Evolutionary conservation across 1,284 basidiomycete species (phyloP).

Genomic region (Naganishia sp.): DNA sequence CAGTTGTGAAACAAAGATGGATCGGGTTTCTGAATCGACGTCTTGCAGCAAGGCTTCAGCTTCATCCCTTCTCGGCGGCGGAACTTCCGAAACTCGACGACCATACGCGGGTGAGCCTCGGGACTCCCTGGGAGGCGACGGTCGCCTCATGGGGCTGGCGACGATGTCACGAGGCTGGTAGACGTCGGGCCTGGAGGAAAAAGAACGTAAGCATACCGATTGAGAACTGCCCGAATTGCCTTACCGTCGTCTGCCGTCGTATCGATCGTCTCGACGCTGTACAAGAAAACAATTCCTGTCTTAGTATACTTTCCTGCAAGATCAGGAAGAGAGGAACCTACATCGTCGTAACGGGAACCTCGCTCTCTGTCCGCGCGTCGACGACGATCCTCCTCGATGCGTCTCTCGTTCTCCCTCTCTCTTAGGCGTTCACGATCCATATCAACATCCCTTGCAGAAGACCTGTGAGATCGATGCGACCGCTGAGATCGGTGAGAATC

Average conservation of each 20-base stretch:
- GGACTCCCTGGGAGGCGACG: constrained; percentile 32
- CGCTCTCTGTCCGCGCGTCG: constrained; percentile 32
- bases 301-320: background rate
- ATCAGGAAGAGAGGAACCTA: background rate
- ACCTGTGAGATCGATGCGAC: constrained; percentile 31
- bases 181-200: constrained; percentile 1
- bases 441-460: constrained; percentile 29
- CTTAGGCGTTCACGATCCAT: constrained; percentile 31
- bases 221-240: constrained; percentile 60
- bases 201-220: constrained; percentile 60
- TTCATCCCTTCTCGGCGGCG: constrained; percentile 28
- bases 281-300: background rate
- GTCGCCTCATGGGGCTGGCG: constrained; percentile 25
- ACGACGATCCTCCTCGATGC: constrained; percentile 22
- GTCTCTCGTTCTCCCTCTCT: constrained; percentile 26
- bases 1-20: constrained; percentile 97
- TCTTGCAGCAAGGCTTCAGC: constrained; percentile 52
- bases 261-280: constrained; percentile 22
- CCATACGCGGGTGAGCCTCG: constrained; percentile 36
- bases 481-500: constrained; percentile 33
- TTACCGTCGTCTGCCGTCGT: constrained; percentile 17
- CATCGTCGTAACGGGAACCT: constrained; percentile 31
- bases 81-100: constrained; percentile 15
- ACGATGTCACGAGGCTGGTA: constrained; percentile 13
- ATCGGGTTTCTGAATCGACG: constrained; percentile 85